Evolutionary conservation across 2,329 filamentous ascomycete species (phyloP).

Genomic region (Hysterium pulicare): DNA sequence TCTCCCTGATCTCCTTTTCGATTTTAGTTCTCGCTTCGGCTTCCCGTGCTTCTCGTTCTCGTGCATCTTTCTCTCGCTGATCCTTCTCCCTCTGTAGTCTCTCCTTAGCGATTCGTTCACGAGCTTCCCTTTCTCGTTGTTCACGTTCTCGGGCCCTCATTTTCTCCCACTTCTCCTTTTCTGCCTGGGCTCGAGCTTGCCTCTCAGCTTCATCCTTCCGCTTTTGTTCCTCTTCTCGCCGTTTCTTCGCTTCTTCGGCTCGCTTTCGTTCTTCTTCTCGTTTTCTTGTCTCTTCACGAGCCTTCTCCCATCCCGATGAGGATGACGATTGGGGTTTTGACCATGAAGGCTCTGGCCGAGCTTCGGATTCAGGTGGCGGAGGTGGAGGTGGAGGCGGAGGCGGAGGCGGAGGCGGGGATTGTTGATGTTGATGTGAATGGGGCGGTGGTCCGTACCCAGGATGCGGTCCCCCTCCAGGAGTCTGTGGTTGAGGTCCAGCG

Average conservation of each 20-base stretch:
- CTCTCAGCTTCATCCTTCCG: conserved; percentile 49
- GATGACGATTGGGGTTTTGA: conserved; percentile 15
- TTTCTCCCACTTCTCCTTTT: conserved; percentile 52
- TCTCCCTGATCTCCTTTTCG: conserved; percentile 41
- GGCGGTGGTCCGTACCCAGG: conserved; percentile 9
- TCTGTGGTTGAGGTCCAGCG: conserved; percentile 27
- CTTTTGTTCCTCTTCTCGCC: conserved; percentile 38
- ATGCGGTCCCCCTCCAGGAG: conserved; percentile 14
- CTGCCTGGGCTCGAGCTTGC: conserved; percentile 43
- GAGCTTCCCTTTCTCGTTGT: conserved; percentile 46
- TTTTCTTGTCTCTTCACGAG: conserved; percentile 61
- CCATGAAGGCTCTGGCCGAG: conserved; percentile 8
- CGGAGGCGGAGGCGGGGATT: conserved; percentile 24
- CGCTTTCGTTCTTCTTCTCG: conserved; percentile 47
- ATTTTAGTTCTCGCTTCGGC: conserved; percentile 33
- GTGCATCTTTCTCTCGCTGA: conserved; percentile 39
- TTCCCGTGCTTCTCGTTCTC: conserved; percentile 35
- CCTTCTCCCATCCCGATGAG: conserved; percentile 60
- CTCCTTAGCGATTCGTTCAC: conserved; percentile 45
- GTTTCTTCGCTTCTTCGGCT: conserved; percentile 17
- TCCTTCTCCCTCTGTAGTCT: conserved; percentile 39
- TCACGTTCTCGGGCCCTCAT: conserved; percentile 47
- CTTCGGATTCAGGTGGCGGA: conserved; percentile 1
- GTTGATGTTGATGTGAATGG: conserved; percentile 22
- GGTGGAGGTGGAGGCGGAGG: conserved; percentile 12